These are phyloP conservation scores for Suillus weaverae DNA, from an alignment of 768 basidiomycete genomes.

Conservation along the genomic window DNA sequence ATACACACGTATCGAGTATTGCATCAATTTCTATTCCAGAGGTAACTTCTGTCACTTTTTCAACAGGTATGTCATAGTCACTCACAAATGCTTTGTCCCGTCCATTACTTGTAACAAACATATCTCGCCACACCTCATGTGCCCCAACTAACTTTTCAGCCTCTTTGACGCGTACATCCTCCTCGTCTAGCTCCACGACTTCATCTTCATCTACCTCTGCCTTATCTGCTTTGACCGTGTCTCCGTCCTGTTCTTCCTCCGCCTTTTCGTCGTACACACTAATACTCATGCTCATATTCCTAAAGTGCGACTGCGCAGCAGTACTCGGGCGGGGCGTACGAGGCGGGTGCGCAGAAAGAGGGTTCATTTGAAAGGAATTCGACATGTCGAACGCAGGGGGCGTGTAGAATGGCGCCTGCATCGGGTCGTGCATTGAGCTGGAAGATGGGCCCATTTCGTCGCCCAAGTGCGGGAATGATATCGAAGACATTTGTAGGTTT, in stretches of 20 bases:
- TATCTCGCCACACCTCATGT: conserved; percentile 80
- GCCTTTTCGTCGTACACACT: conserved; percentile 46
- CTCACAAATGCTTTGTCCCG: conserved; percentile 85
- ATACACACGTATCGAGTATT: conserved; percentile 78
- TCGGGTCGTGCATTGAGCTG: conserved; percentile 34
- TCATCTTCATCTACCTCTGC: conserved; percentile 29
- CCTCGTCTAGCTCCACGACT: conserved; percentile 49
- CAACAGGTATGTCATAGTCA: conserved; percentile 15
- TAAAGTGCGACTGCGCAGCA: conserved; percentile 25
- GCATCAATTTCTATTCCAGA: conserved; percentile 71
- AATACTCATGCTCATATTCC: conserved; percentile 12
- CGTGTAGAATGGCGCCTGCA: conserved; percentile 49
- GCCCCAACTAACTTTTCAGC: conserved; percentile 48
- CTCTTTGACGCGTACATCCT: conserved; percentile 44
- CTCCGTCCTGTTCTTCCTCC: conserved; percentile 29
- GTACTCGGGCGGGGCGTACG: conserved; percentile 59
- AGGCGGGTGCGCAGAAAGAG: conserved; percentile 75
- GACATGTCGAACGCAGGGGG: conserved; percentile 58
- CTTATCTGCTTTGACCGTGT: conserved; percentile 17
- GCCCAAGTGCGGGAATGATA: conserved; percentile 56
- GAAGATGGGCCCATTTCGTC: conserved; percentile 37
- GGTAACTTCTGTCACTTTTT: conserved; percentile 2
- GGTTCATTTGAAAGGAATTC: conserved; percentile 78
- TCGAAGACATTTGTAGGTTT: conserved; percentile 54
- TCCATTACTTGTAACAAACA: conserved; percentile 74